phyloP scores from a whole-genome alignment of 257 asterid species.

The Verbena officinalis region DNA sequence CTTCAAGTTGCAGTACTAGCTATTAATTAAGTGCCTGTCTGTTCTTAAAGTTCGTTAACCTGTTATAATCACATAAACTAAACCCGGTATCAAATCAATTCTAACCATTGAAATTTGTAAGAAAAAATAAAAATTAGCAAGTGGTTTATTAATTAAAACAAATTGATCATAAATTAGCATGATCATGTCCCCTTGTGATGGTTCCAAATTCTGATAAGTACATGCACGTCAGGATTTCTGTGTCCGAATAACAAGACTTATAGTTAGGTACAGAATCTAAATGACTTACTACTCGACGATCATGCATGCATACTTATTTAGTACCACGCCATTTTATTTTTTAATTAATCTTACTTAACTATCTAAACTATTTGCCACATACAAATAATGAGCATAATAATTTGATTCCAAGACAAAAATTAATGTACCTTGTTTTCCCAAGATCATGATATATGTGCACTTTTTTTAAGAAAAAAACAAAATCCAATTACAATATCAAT shows the following conservation, averaged over 20 bases:
- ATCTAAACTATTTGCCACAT: slow-evolving; percentile 14
- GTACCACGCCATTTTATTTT: background rate
- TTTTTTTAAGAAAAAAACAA: background rate
- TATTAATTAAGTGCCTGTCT: too few relatives aligned
- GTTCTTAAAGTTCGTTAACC: slow-evolving; percentile 3
- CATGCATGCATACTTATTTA: background rate
- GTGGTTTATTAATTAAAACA: slow-evolving; percentile 21
- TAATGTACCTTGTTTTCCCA: background rate
- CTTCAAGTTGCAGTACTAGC: too few relatives aligned
- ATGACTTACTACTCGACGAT: background rate
- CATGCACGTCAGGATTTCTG: slow-evolving; percentile 33
- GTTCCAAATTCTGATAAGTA: background rate
- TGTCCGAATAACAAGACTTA: slow-evolving; percentile 11
- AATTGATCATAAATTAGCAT: background rate
- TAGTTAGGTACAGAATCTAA: slow-evolving; percentile 29
- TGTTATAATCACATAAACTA: background rate
- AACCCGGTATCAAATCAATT: background rate
- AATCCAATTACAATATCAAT: too few relatives aligned
- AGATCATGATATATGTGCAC: background rate
- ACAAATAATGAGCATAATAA: slow-evolving; percentile 7
- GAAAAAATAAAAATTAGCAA: slow-evolving; percentile 27
- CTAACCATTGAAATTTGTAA: background rate
- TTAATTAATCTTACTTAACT: background rate
- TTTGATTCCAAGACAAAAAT: background rate
- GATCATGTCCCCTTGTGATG: slow-evolving; percentile 28